phyloP scores from a whole-genome alignment of 73 alveolate genomes.

The Paramecium pentaurelia region DNA sequence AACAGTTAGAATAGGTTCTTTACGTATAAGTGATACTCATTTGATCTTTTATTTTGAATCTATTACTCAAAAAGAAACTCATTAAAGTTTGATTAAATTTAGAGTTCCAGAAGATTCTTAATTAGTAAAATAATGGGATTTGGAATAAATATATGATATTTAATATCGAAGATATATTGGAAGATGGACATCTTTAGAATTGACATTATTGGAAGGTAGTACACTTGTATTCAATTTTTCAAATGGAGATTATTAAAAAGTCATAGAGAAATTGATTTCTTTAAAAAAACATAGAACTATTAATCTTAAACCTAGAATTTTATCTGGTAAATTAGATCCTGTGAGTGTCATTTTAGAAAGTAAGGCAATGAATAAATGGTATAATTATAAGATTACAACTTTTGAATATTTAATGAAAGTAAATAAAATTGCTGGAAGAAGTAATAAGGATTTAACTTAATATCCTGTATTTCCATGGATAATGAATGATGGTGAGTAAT shows the following conservation, averaged over 20 bases:
- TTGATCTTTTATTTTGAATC: constrained; percentile 55
- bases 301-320: not conserved
- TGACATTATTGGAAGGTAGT: constrained; percentile 56
- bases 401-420: constrained; percentile 76
- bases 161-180: constrained; percentile 58
- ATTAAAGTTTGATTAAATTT: constrained; percentile 27
- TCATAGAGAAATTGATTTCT: constrained; percentile 8
- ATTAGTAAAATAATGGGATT: constrained; percentile 49
- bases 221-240: constrained; percentile 53
- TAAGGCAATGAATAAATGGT: constrained; percentile 40
- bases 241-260: constrained; percentile 32
- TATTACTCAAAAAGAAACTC: constrained; percentile 52
- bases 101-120: constrained; percentile 53
- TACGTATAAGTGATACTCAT: constrained; percentile 31
- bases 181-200: constrained; percentile 62
- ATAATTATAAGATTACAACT: constrained; percentile 57
- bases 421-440: constrained; percentile 67
- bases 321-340: constrained; percentile 35
- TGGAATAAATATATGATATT: constrained; percentile 47
- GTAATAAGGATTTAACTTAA: constrained; percentile 74
- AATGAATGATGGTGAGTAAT: constrained; percentile 64
- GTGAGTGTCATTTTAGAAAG: not conserved
- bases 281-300: constrained; percentile 8
- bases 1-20: constrained; percentile 54
- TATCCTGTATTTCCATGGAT: constrained; percentile 90